phyloP scores from a whole-genome alignment of 208 protist genomes.

The Trypanosomatidae sp. region DNA sequence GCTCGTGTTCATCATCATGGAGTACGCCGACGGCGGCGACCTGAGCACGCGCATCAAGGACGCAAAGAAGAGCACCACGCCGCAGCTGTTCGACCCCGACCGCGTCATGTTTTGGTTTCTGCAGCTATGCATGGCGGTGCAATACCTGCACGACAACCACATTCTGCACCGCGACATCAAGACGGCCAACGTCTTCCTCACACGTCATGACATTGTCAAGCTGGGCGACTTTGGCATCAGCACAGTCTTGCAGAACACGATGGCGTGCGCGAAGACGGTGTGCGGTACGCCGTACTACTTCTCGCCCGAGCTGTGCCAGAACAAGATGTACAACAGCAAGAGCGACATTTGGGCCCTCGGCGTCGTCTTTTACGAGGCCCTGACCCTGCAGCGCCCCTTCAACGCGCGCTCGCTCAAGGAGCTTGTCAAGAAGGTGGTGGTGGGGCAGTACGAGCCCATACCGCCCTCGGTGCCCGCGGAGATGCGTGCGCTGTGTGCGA shows the following conservation, averaged over 20 bases:
- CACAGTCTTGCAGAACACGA: constrained; percentile 86
- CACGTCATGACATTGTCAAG: constrained; percentile 78
- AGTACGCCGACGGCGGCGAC: constrained; percentile 87
- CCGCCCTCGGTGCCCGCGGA: constrained; percentile 52
- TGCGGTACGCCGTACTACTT: constrained; percentile 96
- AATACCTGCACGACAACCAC: constrained; percentile 89
- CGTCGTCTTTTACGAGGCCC: constrained; percentile 85
- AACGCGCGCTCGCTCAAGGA: constrained; percentile 82
- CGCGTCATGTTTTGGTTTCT: constrained; percentile 87
- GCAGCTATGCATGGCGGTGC: constrained; percentile 84
- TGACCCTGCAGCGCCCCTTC: constrained; percentile 85
- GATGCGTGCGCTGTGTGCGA: constrained; percentile 67
- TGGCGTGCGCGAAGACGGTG: constrained; percentile 86
- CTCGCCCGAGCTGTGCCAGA: constrained; percentile 92
- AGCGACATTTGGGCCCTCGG: constrained; percentile 89
- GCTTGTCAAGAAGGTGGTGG: constrained; percentile 84
- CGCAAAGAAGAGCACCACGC: constrained; percentile 56
- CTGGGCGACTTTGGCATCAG: constrained; percentile 90
- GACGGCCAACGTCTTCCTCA: constrained; percentile 86
- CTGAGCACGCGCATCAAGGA: constrained; percentile 84
- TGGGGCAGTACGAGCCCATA: constrained; percentile 80
- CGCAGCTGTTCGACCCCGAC: constrained; percentile 69
- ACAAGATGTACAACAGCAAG: constrained; percentile 91
- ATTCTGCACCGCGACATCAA: constrained; percentile 88
- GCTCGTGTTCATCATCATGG: constrained; percentile 89